Conservation (phyloP, 1,139 yeast species). For the Lodderomyces margitis region DNA sequence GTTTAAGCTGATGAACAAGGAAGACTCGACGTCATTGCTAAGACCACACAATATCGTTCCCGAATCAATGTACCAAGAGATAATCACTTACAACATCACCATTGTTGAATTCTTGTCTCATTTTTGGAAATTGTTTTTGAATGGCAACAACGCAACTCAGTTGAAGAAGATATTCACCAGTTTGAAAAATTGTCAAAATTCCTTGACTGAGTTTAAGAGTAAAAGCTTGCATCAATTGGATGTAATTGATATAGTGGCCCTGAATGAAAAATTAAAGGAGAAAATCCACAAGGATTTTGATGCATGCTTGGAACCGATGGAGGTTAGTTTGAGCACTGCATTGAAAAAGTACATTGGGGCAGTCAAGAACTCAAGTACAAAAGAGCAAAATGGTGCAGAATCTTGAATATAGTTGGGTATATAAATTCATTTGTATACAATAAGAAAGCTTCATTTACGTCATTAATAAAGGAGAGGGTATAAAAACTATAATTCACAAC, state of each 20-base stretch:
- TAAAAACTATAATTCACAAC: constrained; percentile 10
- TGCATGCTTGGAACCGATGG: constrained; percentile 30
- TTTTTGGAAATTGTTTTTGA: constrained; percentile 42
- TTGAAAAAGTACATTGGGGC: constrained; percentile 32
- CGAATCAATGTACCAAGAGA: constrained; percentile 29
- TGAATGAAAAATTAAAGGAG: constrained; percentile 34
- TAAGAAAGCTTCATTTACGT: constrained; percentile 24
- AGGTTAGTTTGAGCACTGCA: constrained; percentile 31
- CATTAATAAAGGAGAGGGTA: constrained; percentile 2
- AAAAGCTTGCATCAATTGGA: constrained; percentile 14
- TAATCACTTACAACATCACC: constrained; percentile 39
- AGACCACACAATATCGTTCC: constrained; percentile 25
- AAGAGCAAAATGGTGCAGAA: neutral
- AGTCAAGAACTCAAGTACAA: constrained; percentile 13
- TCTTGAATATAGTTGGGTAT: neutral
- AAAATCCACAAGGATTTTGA: constrained; percentile 34
- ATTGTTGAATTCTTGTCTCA: constrained; percentile 45
- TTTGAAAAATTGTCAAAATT: constrained; percentile 32
- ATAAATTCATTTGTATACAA: neutral
- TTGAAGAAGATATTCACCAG: constrained; percentile 37
- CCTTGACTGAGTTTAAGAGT: constrained; percentile 23
- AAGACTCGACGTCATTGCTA: constrained; percentile 2
- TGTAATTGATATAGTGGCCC: constrained; percentile 14
- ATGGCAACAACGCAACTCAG: constrained; percentile 39
- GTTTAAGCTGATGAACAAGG: constrained; percentile 18